Conservation (phyloP, 805 yeast species). For the Ogataea ramenticola region DNA sequence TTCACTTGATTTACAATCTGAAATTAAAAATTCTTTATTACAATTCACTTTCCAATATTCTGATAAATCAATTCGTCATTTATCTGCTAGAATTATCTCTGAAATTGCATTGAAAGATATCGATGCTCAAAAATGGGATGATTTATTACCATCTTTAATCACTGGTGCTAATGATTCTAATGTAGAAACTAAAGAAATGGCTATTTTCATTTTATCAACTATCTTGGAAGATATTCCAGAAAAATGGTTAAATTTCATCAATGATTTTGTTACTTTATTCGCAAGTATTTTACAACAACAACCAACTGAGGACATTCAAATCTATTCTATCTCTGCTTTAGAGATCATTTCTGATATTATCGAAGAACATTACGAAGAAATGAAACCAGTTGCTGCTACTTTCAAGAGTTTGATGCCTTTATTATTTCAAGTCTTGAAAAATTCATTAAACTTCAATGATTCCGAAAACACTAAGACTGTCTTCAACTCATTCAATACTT, state of each 20-base stretch:
- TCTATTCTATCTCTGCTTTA: conserved; percentile 75
- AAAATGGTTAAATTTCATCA: conserved; percentile 48
- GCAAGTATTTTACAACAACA: conserved; percentile 57
- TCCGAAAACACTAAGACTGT: conserved; percentile 62
- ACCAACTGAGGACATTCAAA: conserved; percentile 64
- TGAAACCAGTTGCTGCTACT: conserved; percentile 30
- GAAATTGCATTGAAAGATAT: conserved; percentile 77
- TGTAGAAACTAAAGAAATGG: conserved; percentile 64
- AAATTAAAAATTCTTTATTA: conserved; percentile 63
- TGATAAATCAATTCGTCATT: conserved; percentile 67
- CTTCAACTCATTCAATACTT: conserved; percentile 78
- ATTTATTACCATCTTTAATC: conserved; percentile 64
- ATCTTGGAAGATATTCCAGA: conserved; percentile 67
- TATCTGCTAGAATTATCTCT: conserved; percentile 82
- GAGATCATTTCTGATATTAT: conserved; percentile 61
- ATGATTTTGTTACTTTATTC: conserved; percentile 67
- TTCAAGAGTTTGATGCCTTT: conserved; percentile 55
- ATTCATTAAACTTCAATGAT: conserved; percentile 65
- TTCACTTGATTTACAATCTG: conserved; percentile 42
- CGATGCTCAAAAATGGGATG: conserved; percentile 61
- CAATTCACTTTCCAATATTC: conserved; percentile 61
- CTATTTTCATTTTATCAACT: conserved; percentile 71
- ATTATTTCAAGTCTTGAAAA: conserved; percentile 75
- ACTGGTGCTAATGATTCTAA: conserved; percentile 49
- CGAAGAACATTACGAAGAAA: conserved; percentile 49